These are phyloP conservation scores for Bertia moriformis DNA, from an alignment of 2,329 filamentous ascomycete species.

Conservation along the genomic window DNA sequence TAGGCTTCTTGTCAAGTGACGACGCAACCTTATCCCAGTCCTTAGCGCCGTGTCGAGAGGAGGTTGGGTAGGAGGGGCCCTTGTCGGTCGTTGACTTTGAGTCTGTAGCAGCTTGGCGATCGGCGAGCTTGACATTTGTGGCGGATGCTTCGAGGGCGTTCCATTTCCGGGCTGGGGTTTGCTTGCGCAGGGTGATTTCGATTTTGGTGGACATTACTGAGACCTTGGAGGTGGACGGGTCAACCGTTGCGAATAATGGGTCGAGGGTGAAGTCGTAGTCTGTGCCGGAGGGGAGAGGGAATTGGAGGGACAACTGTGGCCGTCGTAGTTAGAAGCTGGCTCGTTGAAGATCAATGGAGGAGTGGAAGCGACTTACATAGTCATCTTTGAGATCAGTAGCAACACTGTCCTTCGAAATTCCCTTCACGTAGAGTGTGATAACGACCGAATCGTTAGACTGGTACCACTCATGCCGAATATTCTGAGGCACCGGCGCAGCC, in stretches of 20 bases:
- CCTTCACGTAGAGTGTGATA: constrained; percentile 48
- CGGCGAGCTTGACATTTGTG: constrained; percentile 4
- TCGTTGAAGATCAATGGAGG: not conserved
- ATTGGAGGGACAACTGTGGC: constrained; percentile 33
- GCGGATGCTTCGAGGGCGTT: constrained; percentile 31
- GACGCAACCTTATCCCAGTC: constrained; percentile 53
- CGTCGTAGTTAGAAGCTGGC: constrained; percentile 1
- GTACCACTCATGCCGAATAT: constrained; percentile 57
- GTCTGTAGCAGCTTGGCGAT: constrained; percentile 1
- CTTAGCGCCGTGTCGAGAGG: constrained; percentile 47
- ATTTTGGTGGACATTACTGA: constrained; percentile 45
- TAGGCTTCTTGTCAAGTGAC: constrained; percentile 18
- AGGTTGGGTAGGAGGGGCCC: constrained; percentile 46
- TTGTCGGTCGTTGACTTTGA: constrained; percentile 7
- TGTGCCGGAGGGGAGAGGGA: constrained; percentile 36
- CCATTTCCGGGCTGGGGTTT: constrained; percentile 39
- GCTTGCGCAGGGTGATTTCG: constrained; percentile 44
- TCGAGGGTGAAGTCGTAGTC: constrained; percentile 39
- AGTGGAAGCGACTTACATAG: constrained; percentile 7
- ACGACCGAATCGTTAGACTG: constrained; percentile 43
- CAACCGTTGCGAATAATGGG: constrained; percentile 37
- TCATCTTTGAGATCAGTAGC: constrained; percentile 22
- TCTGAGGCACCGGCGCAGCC: constrained; percentile 27
- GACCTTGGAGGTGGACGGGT: constrained; percentile 31
- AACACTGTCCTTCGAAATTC: constrained; percentile 39